Evolutionary conservation across 2,329 filamentous ascomycete genomes (phyloP).

Genomic region (Fusarium sp.): DNA sequence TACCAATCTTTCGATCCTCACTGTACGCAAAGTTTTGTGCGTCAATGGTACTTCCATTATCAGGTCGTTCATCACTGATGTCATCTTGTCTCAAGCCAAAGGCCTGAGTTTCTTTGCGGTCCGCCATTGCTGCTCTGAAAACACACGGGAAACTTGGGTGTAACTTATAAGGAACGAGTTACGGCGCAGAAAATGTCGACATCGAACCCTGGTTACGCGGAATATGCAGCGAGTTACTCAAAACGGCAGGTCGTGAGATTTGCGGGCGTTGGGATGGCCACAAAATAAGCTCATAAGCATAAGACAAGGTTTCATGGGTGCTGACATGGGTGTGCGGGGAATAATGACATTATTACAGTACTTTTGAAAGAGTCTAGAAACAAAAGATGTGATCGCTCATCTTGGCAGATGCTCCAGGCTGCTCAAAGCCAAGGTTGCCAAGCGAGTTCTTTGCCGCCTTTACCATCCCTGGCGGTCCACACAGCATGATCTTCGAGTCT

Average conservation of each 20-base stretch:
- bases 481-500: constrained; percentile 67
- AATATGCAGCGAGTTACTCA: constrained; percentile 16
- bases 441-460: constrained; percentile 65
- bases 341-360: background rate
- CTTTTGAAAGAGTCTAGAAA: constrained; percentile 52
- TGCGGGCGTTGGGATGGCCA: constrained; percentile 19
- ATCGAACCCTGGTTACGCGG: constrained; percentile 18
- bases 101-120: constrained; percentile 11
- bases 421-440: constrained; percentile 61
- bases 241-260: constrained; percentile 28
- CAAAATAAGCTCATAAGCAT: constrained; percentile 38
- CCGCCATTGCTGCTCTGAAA: constrained; percentile 28
- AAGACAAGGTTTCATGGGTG: constrained; percentile 6
- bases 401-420: constrained; percentile 62
- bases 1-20: constrained; percentile 62
- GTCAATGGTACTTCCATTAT: constrained; percentile 49
- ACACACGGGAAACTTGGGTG: accelerated
- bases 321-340: background rate
- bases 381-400: constrained; percentile 67
- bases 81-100: constrained; percentile 13
- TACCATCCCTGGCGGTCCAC: constrained; percentile 71
- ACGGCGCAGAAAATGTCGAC: constrained; percentile 26
- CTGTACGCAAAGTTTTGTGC: constrained; percentile 55
- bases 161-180: background rate
- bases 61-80: constrained; percentile 38